Evolutionary conservation across 192 early-diverging fungal species (phyloP).

Genomic region (Coemansia erecta): DNA sequence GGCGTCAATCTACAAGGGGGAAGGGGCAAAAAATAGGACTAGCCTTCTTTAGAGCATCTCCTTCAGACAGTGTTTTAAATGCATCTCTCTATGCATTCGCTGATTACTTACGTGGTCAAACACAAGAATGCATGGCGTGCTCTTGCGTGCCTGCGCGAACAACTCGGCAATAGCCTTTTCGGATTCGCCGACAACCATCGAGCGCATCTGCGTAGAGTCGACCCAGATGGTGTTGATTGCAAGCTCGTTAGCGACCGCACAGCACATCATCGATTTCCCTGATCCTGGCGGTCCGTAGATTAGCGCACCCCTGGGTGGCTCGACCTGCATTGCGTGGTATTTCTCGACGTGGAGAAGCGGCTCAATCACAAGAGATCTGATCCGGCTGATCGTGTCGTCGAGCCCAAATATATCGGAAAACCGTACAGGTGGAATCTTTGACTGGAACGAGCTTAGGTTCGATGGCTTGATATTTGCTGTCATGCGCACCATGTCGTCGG

Average conservation of each 20-base stretch:
- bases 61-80: conserved; percentile 1
- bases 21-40: neutral
- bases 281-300: conserved; percentile 87
- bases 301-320: conserved; percentile 75
- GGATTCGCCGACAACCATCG: conserved; percentile 92
- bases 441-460: conserved; percentile 29
- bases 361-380: conserved; percentile 54
- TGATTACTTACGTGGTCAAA: conserved; percentile 74
- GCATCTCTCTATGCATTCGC: neutral
- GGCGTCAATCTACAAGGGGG: conserved; percentile 70
- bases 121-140: conserved; percentile 85
- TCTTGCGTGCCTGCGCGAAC: conserved; percentile 79
- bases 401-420: conserved; percentile 81
- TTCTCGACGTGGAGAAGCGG: conserved; percentile 46
- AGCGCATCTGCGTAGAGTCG: conserved; percentile 82
- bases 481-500: conserved; percentile 24
- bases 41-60: neutral
- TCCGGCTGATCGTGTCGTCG: conserved; percentile 60
- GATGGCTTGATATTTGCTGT: conserved; percentile 18
- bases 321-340: conserved; percentile 60
- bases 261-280: conserved; percentile 88
- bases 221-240: conserved; percentile 84
- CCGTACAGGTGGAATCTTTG: conserved; percentile 58
- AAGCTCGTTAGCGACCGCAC: conserved; percentile 72
- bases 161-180: conserved; percentile 80